Evolutionary conservation across 257 asterid genomes (phyloP).

Genomic region (Jacaranda mimosifolia): DNA sequence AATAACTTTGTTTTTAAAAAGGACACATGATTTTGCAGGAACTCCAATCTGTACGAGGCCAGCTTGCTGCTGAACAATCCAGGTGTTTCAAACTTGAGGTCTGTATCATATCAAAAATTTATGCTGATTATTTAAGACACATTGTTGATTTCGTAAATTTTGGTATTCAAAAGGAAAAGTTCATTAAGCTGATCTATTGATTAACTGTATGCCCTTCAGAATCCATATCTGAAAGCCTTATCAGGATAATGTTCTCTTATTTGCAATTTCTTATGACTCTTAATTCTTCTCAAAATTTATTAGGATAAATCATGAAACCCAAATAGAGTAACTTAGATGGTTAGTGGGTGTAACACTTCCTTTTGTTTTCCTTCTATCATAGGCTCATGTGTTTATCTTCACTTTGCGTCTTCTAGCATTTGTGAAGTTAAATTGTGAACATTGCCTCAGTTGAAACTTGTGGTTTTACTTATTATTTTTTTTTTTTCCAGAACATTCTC

Average conservation of each 20-base stretch:
- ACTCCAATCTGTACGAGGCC: slow-evolving; percentile 93
- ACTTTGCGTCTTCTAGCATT: no score
- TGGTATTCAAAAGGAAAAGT: not conserved
- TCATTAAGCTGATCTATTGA: not conserved
- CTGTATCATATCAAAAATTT: slow-evolving; percentile 30
- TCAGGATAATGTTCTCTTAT: not conserved
- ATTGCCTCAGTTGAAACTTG: no score
- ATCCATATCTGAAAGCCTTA: not conserved
- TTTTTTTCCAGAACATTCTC: no score
- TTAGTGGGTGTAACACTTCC: not conserved
- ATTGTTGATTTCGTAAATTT: slow-evolving; percentile 11
- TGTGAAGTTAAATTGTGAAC: no score
- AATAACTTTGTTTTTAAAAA: slow-evolving; percentile 3
- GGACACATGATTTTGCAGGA: slow-evolving; percentile 64
- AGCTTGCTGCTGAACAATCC: slow-evolving; percentile 94
- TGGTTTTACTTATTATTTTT: no score
- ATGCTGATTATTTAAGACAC: slow-evolving; percentile 26
- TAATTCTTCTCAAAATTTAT: not conserved
- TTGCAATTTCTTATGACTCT: not conserved
- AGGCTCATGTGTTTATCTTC: not conserved
- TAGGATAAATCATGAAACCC: not conserved
- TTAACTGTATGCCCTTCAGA: not conserved
- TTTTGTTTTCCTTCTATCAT: not conserved
- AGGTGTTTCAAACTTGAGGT: slow-evolving; percentile 99
- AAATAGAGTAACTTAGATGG: not conserved